Conservation (phyloP, 306 rosid genomes). For the Begonia masoniana region DNA sequence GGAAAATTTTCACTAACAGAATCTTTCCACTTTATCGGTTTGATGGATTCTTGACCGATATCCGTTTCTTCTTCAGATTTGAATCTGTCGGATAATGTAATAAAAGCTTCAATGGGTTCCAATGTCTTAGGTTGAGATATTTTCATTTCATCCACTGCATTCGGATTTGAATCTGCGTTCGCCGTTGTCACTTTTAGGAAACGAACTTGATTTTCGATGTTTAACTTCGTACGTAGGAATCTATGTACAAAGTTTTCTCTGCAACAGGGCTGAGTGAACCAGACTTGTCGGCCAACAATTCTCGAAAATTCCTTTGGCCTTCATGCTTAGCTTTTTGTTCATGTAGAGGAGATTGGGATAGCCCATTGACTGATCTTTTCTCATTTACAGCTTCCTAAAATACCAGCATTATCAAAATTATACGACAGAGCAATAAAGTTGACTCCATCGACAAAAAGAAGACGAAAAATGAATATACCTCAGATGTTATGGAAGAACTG, state of each 20-base stretch:
- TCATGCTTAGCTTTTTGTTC: slow-evolving; percentile 4
- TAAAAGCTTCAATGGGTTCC: slow-evolving; percentile 25
- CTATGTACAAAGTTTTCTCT: slow-evolving; percentile 72
- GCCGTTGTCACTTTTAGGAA: slow-evolving; percentile 22
- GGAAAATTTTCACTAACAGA: slow-evolving; percentile 5
- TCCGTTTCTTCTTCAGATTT: slow-evolving; percentile 12
- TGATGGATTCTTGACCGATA: not conserved
- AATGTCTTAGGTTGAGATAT: slow-evolving; percentile 18
- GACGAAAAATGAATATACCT: not conserved
- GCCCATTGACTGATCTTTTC: slow-evolving; percentile 12
- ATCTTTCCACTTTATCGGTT: not conserved
- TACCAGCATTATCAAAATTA: slow-evolving; percentile 21
- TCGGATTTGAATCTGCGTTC: slow-evolving; percentile 3
- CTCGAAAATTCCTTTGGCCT: slow-evolving; percentile 22
- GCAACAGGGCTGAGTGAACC: slow-evolving; percentile 23
- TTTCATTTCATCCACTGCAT: slow-evolving; percentile 18
- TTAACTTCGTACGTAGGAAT: slow-evolving; percentile 34
- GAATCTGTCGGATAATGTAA: slow-evolving; percentile 18
- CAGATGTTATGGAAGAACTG: slow-evolving; percentile 18
- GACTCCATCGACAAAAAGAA: not conserved
- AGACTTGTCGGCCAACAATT: slow-evolving; percentile 18
- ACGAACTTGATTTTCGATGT: slow-evolving; percentile 27
- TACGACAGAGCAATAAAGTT: slow-evolving; percentile 1
- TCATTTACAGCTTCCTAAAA: slow-evolving; percentile 17
- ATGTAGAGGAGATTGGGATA: not conserved